Percentiles rank a stretch among this genome's conserved stretches.
phyloP scores from a whole-genome alignment of 148 eudicot genomes.

The Nepenthes gracilis region DNA sequence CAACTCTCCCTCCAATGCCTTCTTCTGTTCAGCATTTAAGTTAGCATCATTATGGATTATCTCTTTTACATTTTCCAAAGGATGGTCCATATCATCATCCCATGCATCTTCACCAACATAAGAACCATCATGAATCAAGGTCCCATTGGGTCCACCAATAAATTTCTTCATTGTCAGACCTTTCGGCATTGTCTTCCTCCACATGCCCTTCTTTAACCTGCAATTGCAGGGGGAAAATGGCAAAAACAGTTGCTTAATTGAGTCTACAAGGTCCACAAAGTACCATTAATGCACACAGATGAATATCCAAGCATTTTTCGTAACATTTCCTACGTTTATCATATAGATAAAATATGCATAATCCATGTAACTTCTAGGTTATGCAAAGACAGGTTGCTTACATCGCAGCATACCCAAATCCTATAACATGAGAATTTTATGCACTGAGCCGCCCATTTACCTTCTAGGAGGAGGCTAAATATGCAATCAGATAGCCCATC shows the following conservation, averaged over 20 bases:
- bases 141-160: conserved; percentile 64
- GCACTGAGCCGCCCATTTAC: no score
- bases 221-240: neutral
- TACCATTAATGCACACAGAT: neutral
- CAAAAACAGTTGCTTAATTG: neutral
- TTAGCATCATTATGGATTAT: conserved; percentile 32
- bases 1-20: conserved; percentile 33
- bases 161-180: conserved; percentile 77
- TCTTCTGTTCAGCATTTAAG: conserved; percentile 39
- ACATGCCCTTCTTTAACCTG: conserved; percentile 70
- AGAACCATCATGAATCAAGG: conserved; percentile 62
- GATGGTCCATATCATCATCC: conserved; percentile 51
- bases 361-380: no score
- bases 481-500: no score
- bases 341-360: no score
- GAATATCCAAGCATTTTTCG: neutral
- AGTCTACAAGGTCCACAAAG: neutral
- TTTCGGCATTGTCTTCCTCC: conserved; percentile 84
- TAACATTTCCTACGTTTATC: no score
- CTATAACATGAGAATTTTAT: no score
- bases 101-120: conserved; percentile 94
- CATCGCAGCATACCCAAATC: no score
- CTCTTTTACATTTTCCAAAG: conserved; percentile 31
- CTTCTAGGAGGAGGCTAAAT: no score
- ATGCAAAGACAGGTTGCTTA: no score